Conservation (phyloP, 75 land plant species). For the Cupressus sempervirens region DNA sequence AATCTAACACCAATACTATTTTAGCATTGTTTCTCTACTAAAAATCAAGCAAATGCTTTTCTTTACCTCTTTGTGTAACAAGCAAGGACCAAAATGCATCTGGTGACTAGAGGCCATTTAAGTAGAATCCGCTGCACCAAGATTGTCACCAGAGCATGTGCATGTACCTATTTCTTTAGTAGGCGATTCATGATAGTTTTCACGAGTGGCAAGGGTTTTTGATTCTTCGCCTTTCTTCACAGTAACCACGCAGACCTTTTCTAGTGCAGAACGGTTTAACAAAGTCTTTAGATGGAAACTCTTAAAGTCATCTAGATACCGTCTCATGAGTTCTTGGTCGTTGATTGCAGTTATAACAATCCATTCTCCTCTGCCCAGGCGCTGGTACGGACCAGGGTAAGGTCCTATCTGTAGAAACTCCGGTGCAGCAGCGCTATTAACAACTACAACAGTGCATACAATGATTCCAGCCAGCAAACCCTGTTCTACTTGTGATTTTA, state of each 20-base stretch:
- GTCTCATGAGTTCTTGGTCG: background rate
- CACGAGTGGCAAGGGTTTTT: background rate
- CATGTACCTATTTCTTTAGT: background rate
- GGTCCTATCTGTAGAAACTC: background rate
- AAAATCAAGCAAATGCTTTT: too few relatives aligned
- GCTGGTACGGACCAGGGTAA: background rate
- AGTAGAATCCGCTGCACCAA: too few relatives aligned
- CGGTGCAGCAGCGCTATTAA: background rate
- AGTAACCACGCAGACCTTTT: background rate
- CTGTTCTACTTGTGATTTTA: too few relatives aligned
- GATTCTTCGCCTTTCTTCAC: background rate
- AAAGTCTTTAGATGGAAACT: background rate
- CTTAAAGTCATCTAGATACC: too few relatives aligned
- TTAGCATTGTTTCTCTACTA: too few relatives aligned
- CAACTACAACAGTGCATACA: background rate
- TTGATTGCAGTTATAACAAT: background rate
- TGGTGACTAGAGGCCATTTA: too few relatives aligned
- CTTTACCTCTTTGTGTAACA: too few relatives aligned
- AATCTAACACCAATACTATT: too few relatives aligned
- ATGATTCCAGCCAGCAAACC: background rate
- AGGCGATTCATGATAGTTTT: background rate
- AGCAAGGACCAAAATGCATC: too few relatives aligned
- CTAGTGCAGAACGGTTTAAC: background rate
- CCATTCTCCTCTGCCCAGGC: background rate
- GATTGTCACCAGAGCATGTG: background rate